A percentile compares a stretch with the other conserved stretches of the same genome.
Evolutionary conservation across 495 filamentous ascomycete genomes (phyloP).

Genomic region (Choiromyces venosus): DNA sequence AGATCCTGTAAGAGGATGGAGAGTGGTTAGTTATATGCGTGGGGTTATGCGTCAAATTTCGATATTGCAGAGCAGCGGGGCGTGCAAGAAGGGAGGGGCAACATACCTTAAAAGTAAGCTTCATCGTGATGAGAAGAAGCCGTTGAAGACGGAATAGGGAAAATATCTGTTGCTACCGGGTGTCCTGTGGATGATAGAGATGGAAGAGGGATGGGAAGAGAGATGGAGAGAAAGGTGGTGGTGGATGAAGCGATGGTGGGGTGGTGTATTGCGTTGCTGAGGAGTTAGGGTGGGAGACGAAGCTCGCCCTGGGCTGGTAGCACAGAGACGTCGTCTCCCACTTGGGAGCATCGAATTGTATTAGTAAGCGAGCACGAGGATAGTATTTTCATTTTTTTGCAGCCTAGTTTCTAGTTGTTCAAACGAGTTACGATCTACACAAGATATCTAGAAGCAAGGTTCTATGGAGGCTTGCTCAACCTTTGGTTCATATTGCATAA

Average conservation of each 20-base stretch:
- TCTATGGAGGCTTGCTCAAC: neutral
- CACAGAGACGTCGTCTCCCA: slow-evolving; percentile 32
- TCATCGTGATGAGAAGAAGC: slow-evolving; percentile 51
- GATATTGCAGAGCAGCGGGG: slow-evolving; percentile 2
- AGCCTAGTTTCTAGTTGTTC: neutral
- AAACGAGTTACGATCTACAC: neutral
- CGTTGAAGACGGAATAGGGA: slow-evolving; percentile 21
- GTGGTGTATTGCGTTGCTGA: slow-evolving; percentile 22
- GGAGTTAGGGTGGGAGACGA: slow-evolving; percentile 28
- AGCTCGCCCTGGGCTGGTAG: slow-evolving; percentile 36
- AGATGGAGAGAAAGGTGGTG: slow-evolving; percentile 22
- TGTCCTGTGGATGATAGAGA: slow-evolving; percentile 23
- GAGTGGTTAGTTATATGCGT: slow-evolving; percentile 40
- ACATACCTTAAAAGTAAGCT: slow-evolving; percentile 75
- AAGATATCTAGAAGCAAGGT: neutral
- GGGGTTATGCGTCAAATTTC: slow-evolving; percentile 28
- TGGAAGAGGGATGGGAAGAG: slow-evolving; percentile 29
- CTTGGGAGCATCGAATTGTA: slow-evolving; percentile 17
- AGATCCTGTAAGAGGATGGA: slow-evolving; percentile 60
- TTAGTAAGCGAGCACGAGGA: neutral
- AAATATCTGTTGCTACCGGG: slow-evolving; percentile 17
- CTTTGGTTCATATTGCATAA: slow-evolving; percentile 3
- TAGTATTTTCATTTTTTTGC: neutral
- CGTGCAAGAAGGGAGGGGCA: slow-evolving; percentile 31
- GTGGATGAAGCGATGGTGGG: slow-evolving; percentile 28